Conservation (phyloP, 2,329 filamentous ascomycete genomes). For the Cercospora sesami region DNA sequence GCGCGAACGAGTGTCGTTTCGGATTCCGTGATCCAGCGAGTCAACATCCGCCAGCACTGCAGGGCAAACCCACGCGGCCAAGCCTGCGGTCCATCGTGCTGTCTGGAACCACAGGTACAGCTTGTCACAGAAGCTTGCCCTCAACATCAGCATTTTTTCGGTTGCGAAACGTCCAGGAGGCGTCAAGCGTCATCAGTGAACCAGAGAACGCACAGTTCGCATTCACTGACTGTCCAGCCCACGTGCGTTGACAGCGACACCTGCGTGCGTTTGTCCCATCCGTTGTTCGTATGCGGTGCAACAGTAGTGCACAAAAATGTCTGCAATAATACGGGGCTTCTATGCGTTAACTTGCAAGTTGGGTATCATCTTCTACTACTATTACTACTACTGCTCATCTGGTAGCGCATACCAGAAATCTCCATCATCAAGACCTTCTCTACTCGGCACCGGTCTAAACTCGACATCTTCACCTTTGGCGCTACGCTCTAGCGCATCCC, state of each 20-base stretch:
- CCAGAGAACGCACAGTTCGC: neutral
- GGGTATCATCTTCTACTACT: neutral
- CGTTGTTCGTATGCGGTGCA: neutral
- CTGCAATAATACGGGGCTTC: neutral
- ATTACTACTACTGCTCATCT: constrained; percentile 23
- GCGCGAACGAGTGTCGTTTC: neutral
- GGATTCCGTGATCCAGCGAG: neutral
- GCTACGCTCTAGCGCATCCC: constrained; percentile 43
- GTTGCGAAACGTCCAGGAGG: neutral
- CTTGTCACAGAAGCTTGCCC: neutral
- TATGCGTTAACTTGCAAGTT: neutral
- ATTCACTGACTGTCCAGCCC: neutral
- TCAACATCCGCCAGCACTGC: neutral
- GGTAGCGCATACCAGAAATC: constrained; percentile 82
- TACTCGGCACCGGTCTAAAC: constrained; percentile 61
- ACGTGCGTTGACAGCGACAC: neutral
- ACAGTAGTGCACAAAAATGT: neutral
- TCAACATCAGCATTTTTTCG: neutral
- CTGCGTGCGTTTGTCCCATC: neutral
- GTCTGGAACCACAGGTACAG: neutral
- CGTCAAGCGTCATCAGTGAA: neutral
- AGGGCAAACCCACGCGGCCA: neutral
- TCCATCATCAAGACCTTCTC: constrained; percentile 77
- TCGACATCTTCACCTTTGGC: constrained; percentile 36
- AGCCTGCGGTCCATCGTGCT: neutral